These are phyloP conservation scores for Fusarium anthophilum DNA, from an alignment of 2,329 filamentous ascomycete genomes.

Conservation along the genomic window DNA sequence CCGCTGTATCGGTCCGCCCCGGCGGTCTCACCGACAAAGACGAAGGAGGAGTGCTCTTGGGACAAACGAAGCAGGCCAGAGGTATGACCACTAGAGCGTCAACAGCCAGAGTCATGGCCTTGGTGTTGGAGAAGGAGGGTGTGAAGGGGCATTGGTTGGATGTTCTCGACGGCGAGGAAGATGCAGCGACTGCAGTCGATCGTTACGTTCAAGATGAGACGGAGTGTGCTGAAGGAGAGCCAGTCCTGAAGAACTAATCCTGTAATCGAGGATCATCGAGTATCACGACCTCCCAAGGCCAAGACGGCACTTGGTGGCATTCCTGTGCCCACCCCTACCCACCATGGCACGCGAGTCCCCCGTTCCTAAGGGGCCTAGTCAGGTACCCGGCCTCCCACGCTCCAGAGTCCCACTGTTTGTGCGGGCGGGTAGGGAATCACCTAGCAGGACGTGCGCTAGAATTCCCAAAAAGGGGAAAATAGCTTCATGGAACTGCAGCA, in stretches of 20 bases:
- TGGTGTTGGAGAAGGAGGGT: constrained; percentile 54
- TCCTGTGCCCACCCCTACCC: neutral
- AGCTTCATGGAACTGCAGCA: constrained; percentile 6
- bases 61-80: constrained; percentile 48
- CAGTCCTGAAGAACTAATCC: constrained; percentile 22
- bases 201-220: constrained; percentile 34
- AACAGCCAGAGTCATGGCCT: constrained; percentile 63
- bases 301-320: neutral
- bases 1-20: constrained; percentile 60
- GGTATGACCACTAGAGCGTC: constrained; percentile 62
- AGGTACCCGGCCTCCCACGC: neutral
- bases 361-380: neutral
- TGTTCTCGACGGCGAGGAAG: constrained; percentile 60
- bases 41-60: constrained; percentile 54
- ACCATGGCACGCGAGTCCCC: neutral
- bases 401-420: constrained; percentile 4
- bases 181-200: constrained; percentile 37
- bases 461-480: neutral
- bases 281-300: neutral
- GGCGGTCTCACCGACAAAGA: constrained; percentile 57
- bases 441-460: constrained; percentile 14
- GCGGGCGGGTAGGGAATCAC: neutral
- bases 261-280: neutral
- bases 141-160: constrained; percentile 60
- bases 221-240: constrained; percentile 40